Evolutionary conservation across 768 basidiomycete genomes (phyloP).

Genomic region (Termitomyces sp.): DNA sequence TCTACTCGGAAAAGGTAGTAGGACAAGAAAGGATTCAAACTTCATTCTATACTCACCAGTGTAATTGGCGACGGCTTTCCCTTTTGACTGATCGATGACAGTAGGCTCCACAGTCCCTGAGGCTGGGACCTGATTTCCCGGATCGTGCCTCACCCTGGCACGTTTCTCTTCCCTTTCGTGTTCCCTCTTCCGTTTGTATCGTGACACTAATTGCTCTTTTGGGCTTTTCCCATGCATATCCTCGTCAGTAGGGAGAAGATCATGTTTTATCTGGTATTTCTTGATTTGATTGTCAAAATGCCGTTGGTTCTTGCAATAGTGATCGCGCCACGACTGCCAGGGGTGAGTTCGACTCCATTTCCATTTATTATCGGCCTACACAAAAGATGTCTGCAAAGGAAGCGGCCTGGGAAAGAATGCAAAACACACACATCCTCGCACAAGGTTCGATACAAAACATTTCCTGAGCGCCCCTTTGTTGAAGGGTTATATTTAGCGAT

Average conservation of each 20-base stretch:
- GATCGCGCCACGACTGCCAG: conserved; percentile 60
- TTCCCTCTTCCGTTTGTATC: conserved; percentile 10
- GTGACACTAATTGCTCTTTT: not conserved
- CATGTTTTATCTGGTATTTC: conserved; percentile 2
- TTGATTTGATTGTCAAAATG: not conserved
- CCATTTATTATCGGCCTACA: conserved; percentile 38
- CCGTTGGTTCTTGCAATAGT: conserved; percentile 42
- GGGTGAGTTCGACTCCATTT: conserved; percentile 47
- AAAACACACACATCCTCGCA: conserved; percentile 45
- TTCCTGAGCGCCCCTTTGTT: conserved; percentile 37
- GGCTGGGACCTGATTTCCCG: not conserved
- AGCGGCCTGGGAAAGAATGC: not conserved
- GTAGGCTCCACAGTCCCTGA: not conserved
- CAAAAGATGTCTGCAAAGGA: not conserved
- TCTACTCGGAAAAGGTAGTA: not conserved
- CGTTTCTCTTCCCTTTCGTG: conserved; percentile 5
- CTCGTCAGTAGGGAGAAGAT: not conserved
- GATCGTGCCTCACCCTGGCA: not conserved
- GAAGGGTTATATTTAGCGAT: conserved; percentile 43
- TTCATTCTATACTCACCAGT: not conserved
- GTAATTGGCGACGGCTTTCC: not conserved
- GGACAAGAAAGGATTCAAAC: not conserved
- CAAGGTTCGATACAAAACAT: conserved; percentile 35
- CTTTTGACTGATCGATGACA: not conserved
- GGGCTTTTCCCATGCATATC: not conserved